phyloP scores from a whole-genome alignment of 805 yeast genomes.

The Komagataella phaffii region DNA sequence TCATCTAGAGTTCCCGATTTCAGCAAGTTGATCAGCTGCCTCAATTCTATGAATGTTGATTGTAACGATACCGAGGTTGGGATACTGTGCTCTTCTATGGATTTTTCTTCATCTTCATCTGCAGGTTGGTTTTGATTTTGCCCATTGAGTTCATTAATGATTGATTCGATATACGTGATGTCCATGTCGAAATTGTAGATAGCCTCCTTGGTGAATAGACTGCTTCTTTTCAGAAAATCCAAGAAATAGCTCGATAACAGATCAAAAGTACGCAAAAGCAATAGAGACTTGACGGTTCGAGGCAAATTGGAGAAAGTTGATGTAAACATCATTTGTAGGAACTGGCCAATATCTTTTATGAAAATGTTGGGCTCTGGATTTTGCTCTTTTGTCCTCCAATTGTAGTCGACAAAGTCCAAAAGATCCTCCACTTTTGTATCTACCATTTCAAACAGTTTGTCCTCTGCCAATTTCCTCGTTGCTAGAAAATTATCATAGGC shows the following conservation, averaged over 20 bases:
- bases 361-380: slow-evolving; percentile 57
- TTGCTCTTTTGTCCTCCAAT: slow-evolving; percentile 50
- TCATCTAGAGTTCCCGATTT: slow-evolving; percentile 50
- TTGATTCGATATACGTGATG: slow-evolving; percentile 57
- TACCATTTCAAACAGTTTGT: slow-evolving; percentile 67
- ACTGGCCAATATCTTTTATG: slow-evolving; percentile 74
- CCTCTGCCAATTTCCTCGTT: slow-evolving; percentile 63
- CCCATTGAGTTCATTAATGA: slow-evolving; percentile 25
- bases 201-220: slow-evolving; percentile 48
- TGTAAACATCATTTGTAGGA: slow-evolving; percentile 71
- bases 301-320: slow-evolving; percentile 80
- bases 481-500: slow-evolving; percentile 34
- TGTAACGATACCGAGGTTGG: slow-evolving; percentile 34
- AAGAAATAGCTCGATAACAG: slow-evolving; percentile 63
- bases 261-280: slow-evolving; percentile 82
- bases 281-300: slow-evolving; percentile 55
- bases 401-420: slow-evolving; percentile 73
- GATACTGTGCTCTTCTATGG: slow-evolving; percentile 5
- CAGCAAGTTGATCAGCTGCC: slow-evolving; percentile 68
- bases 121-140: slow-evolving; percentile 8
- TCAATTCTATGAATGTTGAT: slow-evolving; percentile 63
- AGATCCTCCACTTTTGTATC: slow-evolving; percentile 71
- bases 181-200: slow-evolving; percentile 67
- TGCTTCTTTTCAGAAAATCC: slow-evolving; percentile 38
- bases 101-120: slow-evolving; percentile 7